Evolutionary conservation across 2,329 filamentous ascomycete species (phyloP).

Genomic region (Lasiodiplodia gonubiensis): DNA sequence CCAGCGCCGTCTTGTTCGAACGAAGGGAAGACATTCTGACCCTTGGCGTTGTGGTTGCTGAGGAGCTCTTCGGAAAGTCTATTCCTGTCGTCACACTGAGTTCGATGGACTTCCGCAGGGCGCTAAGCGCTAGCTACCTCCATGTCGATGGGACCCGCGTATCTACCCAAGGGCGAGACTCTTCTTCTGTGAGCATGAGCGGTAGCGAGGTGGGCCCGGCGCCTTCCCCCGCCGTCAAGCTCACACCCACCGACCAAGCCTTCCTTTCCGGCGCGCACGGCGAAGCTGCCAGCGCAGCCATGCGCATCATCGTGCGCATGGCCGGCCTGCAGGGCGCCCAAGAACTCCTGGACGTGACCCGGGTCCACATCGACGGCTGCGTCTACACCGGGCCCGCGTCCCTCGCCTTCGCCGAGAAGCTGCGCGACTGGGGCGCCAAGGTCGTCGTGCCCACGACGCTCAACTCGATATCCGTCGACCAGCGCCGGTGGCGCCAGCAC

Average conservation of each 20-base stretch:
- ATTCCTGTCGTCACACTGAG: slow-evolving; percentile 49
- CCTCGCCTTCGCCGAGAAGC: not conserved
- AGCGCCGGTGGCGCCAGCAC: slow-evolving; percentile 46
- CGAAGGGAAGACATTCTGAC: slow-evolving; percentile 53
- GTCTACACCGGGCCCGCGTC: slow-evolving; percentile 42
- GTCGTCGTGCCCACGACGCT: slow-evolving; percentile 35
- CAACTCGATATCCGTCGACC: slow-evolving; percentile 54
- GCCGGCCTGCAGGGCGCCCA: slow-evolving; percentile 45
- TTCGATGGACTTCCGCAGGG: slow-evolving; percentile 7
- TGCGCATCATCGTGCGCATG: slow-evolving; percentile 48
- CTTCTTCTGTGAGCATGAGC: not conserved
- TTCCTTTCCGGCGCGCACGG: slow-evolving; percentile 33
- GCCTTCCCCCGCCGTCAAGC: not conserved
- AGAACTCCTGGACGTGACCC: slow-evolving; percentile 46
- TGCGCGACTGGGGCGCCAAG: not conserved
- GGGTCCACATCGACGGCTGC: slow-evolving; percentile 52
- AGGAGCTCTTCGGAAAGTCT: slow-evolving; percentile 47
- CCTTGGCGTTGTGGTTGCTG: slow-evolving; percentile 52
- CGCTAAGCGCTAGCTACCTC: not conserved
- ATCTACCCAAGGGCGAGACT: not conserved
- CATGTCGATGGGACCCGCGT: slow-evolving; percentile 18
- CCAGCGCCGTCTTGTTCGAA: slow-evolving; percentile 51
- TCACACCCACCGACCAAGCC: slow-evolving; percentile 37
- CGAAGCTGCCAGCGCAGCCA: slow-evolving; percentile 44
- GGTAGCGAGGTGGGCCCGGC: not conserved